Evolutionary conservation across 2,329 filamentous ascomycete genomes (phyloP).

Genomic region (Xylariaceae sp.): DNA sequence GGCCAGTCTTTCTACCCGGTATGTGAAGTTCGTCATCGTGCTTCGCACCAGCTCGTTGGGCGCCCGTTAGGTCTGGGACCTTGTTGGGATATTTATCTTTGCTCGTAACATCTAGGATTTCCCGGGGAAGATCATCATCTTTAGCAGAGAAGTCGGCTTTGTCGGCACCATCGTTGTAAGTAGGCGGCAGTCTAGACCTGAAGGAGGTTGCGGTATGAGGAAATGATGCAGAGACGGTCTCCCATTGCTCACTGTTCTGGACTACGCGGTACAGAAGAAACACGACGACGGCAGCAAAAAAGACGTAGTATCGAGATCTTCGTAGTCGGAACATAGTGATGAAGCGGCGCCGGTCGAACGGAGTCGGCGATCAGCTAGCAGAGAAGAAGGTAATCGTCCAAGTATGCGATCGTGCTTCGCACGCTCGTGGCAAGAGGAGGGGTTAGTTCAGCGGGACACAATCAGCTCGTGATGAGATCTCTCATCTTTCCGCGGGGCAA

Average conservation of each 20-base stretch:
- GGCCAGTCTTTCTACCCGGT: conserved; percentile 29
- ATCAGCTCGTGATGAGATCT: conserved; percentile 8
- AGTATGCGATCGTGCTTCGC: conserved; percentile 3
- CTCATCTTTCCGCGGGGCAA: conserved; percentile 10
- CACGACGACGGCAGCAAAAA: conserved; percentile 27
- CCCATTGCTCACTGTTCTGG: conserved; percentile 28
- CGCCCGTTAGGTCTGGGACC: conserved; percentile 24
- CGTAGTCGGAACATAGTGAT: conserved; percentile 28
- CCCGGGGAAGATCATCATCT: conserved; percentile 18
- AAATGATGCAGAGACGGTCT: conserved; percentile 24
- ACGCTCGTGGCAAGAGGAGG: conserved; percentile 1
- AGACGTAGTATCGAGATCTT: conserved; percentile 30
- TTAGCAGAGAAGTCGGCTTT: conserved; percentile 14
- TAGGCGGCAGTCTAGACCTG: conserved; percentile 3
- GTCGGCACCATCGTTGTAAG: conserved; percentile 9
- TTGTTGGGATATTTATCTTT: conserved; percentile 19
- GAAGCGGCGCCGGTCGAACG: background rate
- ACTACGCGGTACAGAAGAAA: conserved; percentile 27
- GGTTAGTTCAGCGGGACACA: conserved; percentile 2
- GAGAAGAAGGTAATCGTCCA: conserved; percentile 1
- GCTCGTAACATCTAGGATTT: conserved; percentile 16
- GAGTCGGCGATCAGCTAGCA: conserved; percentile 1
- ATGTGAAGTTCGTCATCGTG: conserved; percentile 24
- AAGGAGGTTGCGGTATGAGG: conserved; percentile 14
- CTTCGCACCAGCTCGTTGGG: conserved; percentile 14